Base-by-base conservation (phyloP, 352 stramenopile species). In the Pythium periplocum region DNA sequence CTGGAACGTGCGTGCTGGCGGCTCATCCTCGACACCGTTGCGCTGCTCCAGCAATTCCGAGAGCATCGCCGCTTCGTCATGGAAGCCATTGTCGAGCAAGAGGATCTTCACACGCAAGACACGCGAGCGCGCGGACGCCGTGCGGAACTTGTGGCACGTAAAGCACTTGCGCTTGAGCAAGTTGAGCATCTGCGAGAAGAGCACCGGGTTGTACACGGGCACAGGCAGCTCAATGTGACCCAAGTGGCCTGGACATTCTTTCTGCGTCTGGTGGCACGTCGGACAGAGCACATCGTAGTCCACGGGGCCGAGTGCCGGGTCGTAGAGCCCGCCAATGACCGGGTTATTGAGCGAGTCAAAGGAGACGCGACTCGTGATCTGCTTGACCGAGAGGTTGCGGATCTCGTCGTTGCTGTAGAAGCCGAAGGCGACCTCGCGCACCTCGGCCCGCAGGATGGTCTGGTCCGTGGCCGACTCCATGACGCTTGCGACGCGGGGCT, bases 341-440 rank as follows among this genome's bases (percentile, higher is more conserved):
- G 96, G 80, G 58, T 96, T 98, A 58, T 97, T 96, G 34, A 99
- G 74, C 32, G 80, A 56, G 71, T 99, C 96, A 62, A 98, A 99
- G 31, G 94, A 96, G 49, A 98, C 68, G 48, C 91, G 93, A 40
- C 83, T 97, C 39, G 91, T 98, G 64, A 99, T 89, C 72, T 98
- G 91, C 71, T 98, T 98, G 47, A 99, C 94, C 57, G 88, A 98
- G 59, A 98, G 74, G 62, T 93, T 75, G 52, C 95, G 83, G 61
- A 99, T 97, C 77, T 99, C 96, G 48, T 96, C 95, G 68, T 98
- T 95, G 49, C 90, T 98, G 73, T 98, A 99, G 68, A 99, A 98
- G 41, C 93, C 88, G 62, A 98, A 99, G 51, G 69, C 74, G 53
- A 97, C 79, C 66, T 97, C 87, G 41, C 75, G 63, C 53, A 97